Evolutionary conservation across 2,329 filamentous ascomycete genomes (phyloP), one percentile per base, ranked within the genome.

Genomic region (Zymoseptoria passerinii): DNA sequence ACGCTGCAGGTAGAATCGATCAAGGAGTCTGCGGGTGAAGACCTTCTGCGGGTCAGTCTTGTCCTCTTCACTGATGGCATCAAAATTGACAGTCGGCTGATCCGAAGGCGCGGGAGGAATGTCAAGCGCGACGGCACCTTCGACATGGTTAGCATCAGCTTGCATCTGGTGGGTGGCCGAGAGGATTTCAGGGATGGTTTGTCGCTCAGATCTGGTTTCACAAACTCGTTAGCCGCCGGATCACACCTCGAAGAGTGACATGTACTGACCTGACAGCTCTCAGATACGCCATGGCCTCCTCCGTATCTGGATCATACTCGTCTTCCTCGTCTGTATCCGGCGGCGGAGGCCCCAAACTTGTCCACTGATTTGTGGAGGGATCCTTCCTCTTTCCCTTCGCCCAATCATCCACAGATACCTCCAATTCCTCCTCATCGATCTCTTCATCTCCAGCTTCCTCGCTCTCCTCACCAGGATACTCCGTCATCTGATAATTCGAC

Each of bases 1-100:
- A 56, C 89, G 88, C 3, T 95, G 79, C n/a, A 75, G 68, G 19
- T 78, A 66, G 70, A 91, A 95, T 44, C 85, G 84, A 13, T 78
- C 71, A 29, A 83, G 78, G 8, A 96, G 81, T 2, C 83, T 80
- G 48, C 78, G 73, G 68, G 87, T 89, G 73, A 90, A 95, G 48
- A 81, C 81, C 27, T 84, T 76, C 70, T 84, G 83, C 0, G 88
- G 81, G 57, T 69, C 57, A 19, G 66, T 57, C 20, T 49, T 16
- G 53, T 72, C 70, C 9, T 70, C 67, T 8, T 66, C 61, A 1
- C 5, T 1, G 10, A 52, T 13, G 50, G 50, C 28, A 8, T 10
- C 50, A 13, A n/a, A 16, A 9, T 18, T 28, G 10, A 28, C 50
- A 28, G 13, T 52, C 50, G 23, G 9, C 5, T 52, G 23, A 18